Evolutionary conservation across 1,284 basidiomycete species (phyloP), one percentile per base, ranked within the genome.

Genomic region (Leccinum variabile): DNA sequence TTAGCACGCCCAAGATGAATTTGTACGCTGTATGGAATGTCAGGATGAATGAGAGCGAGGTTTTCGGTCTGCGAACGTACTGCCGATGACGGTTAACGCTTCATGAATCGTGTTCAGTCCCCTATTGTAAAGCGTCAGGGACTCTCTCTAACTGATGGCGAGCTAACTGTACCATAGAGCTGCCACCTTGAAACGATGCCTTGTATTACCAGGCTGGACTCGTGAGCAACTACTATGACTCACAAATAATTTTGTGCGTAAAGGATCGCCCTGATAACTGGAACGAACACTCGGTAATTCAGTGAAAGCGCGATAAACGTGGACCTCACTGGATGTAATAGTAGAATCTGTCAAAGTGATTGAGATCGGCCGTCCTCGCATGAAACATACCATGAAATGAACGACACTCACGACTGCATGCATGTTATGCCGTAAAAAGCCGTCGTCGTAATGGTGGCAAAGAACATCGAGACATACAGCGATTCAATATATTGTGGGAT

Each of bases 221-320:
- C 9, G 41, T 18, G n/a, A 18, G 10, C n/a, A 3, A 8, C 5
- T 4, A 13, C 16, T 0, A 16, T 16, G 16, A 59, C 68, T 59
- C 18, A 70, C 70, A 1, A 70, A 32, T 2, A 10, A 25, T 35
- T 67, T 69, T 5, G 50, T 52, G 25, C 3, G 28, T 5, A 10
- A 11, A 8, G 11, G 39, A 52, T 69, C 68, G 0, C 61, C 55
- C 13, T 3, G 57, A 33, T 66, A 71, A 10, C 69, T 71, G 32
- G 8, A 8, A 30, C 4, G 3, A 18, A 22, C 9, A 2, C 0
- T 8, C 11, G 11, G 32, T 28, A 25, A 46, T 13, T 10, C 0
- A 3, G 57, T 0, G 57, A n/a, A 30, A 13, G 8, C 1, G n/a
- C 3, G 22, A 5, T 3, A 5, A 33, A 22, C 2, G 0, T 35